Evolutionary conservation across 1,139 yeast species (phyloP).

Genomic region (Diutina rugosa): DNA sequence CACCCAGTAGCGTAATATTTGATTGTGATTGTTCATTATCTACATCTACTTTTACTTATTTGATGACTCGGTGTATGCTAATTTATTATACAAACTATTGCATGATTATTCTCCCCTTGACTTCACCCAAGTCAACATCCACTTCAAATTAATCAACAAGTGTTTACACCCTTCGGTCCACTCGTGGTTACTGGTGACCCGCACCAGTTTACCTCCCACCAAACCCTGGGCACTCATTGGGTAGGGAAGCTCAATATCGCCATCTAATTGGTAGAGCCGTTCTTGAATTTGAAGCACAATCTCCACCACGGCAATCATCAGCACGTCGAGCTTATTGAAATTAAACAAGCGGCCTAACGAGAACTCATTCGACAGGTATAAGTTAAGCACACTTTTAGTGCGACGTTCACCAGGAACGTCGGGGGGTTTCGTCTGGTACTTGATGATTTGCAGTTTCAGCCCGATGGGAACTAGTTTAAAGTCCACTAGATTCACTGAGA

Average conservation of each 20-base stretch:
- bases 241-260: constrained; percentile 63
- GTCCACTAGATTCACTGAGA: constrained; percentile 40
- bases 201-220: constrained; percentile 69
- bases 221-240: constrained; percentile 36
- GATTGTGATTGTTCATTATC: too few species aligned
- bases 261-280: constrained; percentile 34
- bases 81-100: too few species aligned
- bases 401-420: constrained; percentile 2
- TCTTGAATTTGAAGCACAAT: constrained; percentile 45
- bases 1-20: too few species aligned
- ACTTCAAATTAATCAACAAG: constrained; percentile 55
- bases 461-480: constrained; percentile 76
- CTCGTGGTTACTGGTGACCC: constrained; percentile 60
- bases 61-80: too few species aligned
- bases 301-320: constrained; percentile 65
- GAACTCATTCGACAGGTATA: constrained; percentile 55
- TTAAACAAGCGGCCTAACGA: constrained; percentile 57
- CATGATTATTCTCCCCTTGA: not conserved
- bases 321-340: constrained; percentile 58
- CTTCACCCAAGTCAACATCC: constrained; percentile 29
- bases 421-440: constrained; percentile 13
- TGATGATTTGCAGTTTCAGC: constrained; percentile 68
- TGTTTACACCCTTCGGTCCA: constrained; percentile 91
- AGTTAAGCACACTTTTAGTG: constrained; percentile 20
- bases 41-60: too few species aligned